Evolutionary conservation across 2,329 filamentous ascomycete genomes (phyloP), one percentile per base, ranked within the genome.

Genomic region (Cladosporium sp.): DNA sequence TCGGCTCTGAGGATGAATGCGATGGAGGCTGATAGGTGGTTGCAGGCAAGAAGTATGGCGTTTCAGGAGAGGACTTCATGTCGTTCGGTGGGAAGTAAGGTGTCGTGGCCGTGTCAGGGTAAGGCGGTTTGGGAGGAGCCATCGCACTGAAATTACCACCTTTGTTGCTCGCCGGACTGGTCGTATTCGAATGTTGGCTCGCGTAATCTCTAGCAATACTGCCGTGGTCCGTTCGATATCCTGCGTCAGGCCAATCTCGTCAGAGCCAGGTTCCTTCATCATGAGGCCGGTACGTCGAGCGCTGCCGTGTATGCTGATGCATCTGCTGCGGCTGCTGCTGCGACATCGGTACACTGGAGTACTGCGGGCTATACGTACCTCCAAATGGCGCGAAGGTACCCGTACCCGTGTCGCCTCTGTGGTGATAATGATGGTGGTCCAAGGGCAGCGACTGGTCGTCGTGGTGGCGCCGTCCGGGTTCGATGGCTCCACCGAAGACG

Each of bases 341-440:
- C 71, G 70, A 67, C 70, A 66, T 49, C 71, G 70, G 58, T 70
- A 69, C 58, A 67, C 65, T 63, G 67, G 69, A 63, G 39, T 57
- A 64, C 39, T 64, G 53, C 26, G 64, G 53, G 34, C 66, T 65
- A 49, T 65, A 68, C 72, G 70, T 67, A 74, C 73, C 73, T 73
- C 71, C 74, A 61, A 69, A 69, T 23, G 70, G 67, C 43, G 68
- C 68, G 58, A 73, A 75, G 18, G 71, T 64, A 54, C 74, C 71
- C 36, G 73, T 67, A 5, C 68, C 62, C 2, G 70, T 73, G 56
- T 70, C 74, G 13, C 66, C 68, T 13, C n/a, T 23, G 7, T 67
- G 61, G n/a, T 71, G 69, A 30, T 65, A 60, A 10, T 67, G 61
- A 18, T 71, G 69, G 26, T 65, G 62, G 53, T 73, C 70, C 5